These are phyloP conservation scores for Hyaloscypha variabilis DNA, from an alignment of 495 filamentous ascomycete genomes.

Conservation along the genomic window DNA sequence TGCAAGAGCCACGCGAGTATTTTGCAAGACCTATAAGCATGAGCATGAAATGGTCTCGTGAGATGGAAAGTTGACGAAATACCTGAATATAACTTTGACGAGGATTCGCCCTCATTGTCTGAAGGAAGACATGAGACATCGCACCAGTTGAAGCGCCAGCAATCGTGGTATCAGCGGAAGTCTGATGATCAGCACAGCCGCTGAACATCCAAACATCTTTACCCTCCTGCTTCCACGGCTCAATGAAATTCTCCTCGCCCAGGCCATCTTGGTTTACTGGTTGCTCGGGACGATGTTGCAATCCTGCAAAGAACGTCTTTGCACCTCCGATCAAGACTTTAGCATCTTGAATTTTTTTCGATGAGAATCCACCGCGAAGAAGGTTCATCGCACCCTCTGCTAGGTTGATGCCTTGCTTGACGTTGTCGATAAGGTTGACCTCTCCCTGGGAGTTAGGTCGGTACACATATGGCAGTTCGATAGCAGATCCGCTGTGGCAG, in stretches of 20 bases:
- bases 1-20: slow-evolving; percentile 46
- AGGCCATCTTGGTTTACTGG: slow-evolving; percentile 51
- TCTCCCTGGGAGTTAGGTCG: slow-evolving; percentile 56
- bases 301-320: slow-evolving; percentile 52
- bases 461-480: slow-evolving; percentile 62
- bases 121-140: slow-evolving; percentile 62
- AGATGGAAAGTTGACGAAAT: slow-evolving; percentile 9
- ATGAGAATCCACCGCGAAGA: slow-evolving; percentile 55
- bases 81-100: slow-evolving; percentile 56
- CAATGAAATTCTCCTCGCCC: slow-evolving; percentile 51
- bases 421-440: slow-evolving; percentile 55
- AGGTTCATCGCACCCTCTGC: slow-evolving; percentile 47
- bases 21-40: slow-evolving; percentile 45
- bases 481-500: slow-evolving; percentile 63
- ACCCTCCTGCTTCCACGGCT: slow-evolving; percentile 54
- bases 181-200: slow-evolving; percentile 63
- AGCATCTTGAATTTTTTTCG: slow-evolving; percentile 52
- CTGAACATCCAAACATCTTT: slow-evolving; percentile 63
- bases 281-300: slow-evolving; percentile 44
- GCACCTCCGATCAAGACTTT: slow-evolving; percentile 55
- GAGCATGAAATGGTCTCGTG: slow-evolving; percentile 4
- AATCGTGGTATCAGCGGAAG: slow-evolving; percentile 60
- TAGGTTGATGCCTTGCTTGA: slow-evolving; percentile 53
- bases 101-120: slow-evolving; percentile 50
- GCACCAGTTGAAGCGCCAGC: slow-evolving; percentile 44